Evolutionary conservation across 176 grass and related monocot genomes (phyloP).

Genomic region (Carex kokanica): DNA sequence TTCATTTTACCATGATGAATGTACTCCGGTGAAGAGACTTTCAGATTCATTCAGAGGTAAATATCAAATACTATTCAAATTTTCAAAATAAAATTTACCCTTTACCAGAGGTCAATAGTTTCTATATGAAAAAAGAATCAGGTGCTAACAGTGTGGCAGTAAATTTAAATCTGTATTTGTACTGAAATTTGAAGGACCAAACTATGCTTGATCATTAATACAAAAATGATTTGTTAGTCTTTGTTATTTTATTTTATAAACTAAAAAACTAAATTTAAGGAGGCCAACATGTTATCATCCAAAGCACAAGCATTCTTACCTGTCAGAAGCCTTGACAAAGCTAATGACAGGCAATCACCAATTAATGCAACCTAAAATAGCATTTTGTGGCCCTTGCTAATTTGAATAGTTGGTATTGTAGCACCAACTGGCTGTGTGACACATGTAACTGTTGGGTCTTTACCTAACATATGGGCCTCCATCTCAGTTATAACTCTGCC

Average conservation of each 20-base stretch:
- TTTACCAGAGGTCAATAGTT: background rate
- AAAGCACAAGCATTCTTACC: conserved; percentile 68
- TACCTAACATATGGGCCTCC: conserved; percentile 33
- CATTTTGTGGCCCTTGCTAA: conserved; percentile 42
- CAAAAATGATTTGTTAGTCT: background rate
- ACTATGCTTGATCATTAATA: background rate
- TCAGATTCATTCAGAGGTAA: conserved; percentile 76
- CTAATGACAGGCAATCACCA: conserved; percentile 64
- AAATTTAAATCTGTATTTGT: conserved; percentile 12
- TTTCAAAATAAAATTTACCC: conserved; percentile 6
- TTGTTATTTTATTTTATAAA: background rate
- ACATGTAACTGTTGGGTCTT: conserved; percentile 34
- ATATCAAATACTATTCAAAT: conserved; percentile 26
- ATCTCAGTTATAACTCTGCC: conserved; percentile 37
- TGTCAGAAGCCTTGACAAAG: conserved; percentile 47
- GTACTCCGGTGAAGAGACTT: conserved; percentile 38
- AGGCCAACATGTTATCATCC: conserved; percentile 35
- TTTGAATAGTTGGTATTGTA: conserved; percentile 28
- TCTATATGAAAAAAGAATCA: background rate
- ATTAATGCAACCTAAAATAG: conserved; percentile 67
- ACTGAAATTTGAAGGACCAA: background rate
- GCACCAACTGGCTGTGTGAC: conserved; percentile 26
- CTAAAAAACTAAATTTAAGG: conserved; percentile 35
- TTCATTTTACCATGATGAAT: conserved; percentile 56
- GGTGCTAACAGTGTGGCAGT: background rate